Percentiles rank a stretch among this genome's conserved stretches.
Evolutionary conservation across 176 grass and related monocot species (phyloP).

Genomic region (Paspalum notatum): DNA sequence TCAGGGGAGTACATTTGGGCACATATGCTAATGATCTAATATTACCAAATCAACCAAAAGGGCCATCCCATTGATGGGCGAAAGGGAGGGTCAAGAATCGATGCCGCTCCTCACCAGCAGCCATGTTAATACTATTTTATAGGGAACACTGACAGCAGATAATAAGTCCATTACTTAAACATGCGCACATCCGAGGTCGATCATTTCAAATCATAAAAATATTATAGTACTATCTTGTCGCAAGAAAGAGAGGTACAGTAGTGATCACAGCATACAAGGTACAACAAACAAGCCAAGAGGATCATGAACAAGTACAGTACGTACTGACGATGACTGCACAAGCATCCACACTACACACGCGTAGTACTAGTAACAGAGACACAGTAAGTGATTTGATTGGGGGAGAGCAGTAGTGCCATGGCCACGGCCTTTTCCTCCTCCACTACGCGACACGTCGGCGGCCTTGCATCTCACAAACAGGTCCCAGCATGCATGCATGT

Average conservation of each 20-base stretch:
- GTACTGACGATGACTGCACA: conserved; percentile 7
- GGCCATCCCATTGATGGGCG: conserved; percentile 25
- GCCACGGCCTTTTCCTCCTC: conserved; percentile 4
- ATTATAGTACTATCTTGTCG: conserved; percentile 41
- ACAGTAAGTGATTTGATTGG: not conserved
- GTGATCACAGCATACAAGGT: not conserved
- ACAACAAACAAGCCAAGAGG: not conserved
- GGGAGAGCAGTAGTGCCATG: conserved; percentile 4
- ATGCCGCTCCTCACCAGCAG: conserved; percentile 46
- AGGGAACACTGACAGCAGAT: not conserved
- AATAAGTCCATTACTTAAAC: conserved; percentile 15
- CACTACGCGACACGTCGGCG: conserved; percentile 23
- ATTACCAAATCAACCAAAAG: conserved; percentile 49
- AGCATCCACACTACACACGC: conserved; percentile 26
- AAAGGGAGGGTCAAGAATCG: conserved; percentile 39
- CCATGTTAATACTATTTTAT: conserved; percentile 45
- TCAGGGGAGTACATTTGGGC: conserved; percentile 23
- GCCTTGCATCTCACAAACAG: conserved; percentile 22
- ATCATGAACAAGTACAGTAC: conserved; percentile 35
- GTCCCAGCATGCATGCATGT: conserved; percentile 17
- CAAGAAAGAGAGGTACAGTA: conserved; percentile 24
- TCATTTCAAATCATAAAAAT: conserved; percentile 35
- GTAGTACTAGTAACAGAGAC: conserved; percentile 3
- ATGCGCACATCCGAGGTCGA: not conserved
- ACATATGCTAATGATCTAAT: conserved; percentile 43